Base-by-base conservation (phyloP, 148 eudicot species). In the Rheum nobile region DNA sequence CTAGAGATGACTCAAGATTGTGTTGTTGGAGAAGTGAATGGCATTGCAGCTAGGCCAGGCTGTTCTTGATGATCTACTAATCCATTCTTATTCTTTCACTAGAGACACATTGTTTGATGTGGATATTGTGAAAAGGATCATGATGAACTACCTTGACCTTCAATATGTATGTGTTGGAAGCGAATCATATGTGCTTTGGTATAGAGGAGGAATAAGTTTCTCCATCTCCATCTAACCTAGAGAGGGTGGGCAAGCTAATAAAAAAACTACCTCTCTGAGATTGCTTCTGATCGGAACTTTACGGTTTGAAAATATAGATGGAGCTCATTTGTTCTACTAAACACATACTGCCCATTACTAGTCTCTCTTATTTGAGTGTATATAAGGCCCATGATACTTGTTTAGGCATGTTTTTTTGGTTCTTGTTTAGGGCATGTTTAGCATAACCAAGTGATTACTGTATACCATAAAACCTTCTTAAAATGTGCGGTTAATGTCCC, bases 1-100 rank as follows among this genome's bases (percentile, higher is more conserved):
- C 95, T 96, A 7, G 97, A 89, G 77, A 96, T 96, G 99, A 86
- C 97, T 28, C 97, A 96, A 77, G 96, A 96, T 11, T 82, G 75
- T 77, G 86, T 90, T 24, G 84, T 80, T 72, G 81, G 99, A 96
- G 82, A 96, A 85, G 84, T 77, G 99, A 77, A 90, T 92, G 88
- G 92, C 85, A 34, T 77, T 82, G 75, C 97, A 92, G 79, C 92
- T 96, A 2, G 87, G 85, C 11, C 95, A 90, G 74, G 97, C 99
- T 22, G 92, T 82, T 38, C 83, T 92, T 19, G 99, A 96, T 73
- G 99, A 96, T 79, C 87, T 96, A 12, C 75, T 92, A 73, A 88
- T 96, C 75, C 99, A 97, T 75, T 90, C 96, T 0, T 96, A 86
- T 76, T 85, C 89, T 71, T 84, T 86, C 54, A 83, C 83, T 7